A percentile compares a stretch with the other conserved stretches of the same genome.
Conservation (phyloP, 2,329 filamentous ascomycete genomes). For the Cladophialophora carrionii region DNA sequence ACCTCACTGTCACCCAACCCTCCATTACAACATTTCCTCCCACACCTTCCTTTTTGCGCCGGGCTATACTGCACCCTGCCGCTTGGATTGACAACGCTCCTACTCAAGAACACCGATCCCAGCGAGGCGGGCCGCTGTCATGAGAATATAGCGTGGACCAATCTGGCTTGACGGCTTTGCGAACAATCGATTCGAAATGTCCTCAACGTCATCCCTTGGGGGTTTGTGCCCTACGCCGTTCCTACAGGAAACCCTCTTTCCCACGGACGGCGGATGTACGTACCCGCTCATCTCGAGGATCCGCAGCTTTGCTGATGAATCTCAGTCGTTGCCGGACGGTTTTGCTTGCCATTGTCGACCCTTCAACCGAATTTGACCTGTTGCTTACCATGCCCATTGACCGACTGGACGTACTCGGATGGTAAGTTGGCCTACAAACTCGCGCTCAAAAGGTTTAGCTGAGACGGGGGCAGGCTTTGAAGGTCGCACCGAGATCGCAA, state of each 20-base stretch:
- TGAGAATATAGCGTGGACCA: constrained; percentile 28
- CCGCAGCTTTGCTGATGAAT: constrained; percentile 41
- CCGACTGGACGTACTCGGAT: constrained; percentile 71
- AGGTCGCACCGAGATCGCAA: constrained; percentile 66
- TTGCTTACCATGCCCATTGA: constrained; percentile 87
- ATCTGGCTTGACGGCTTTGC: constrained; percentile 27
- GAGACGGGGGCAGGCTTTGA: constrained; percentile 50
- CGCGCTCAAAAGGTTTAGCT: neutral
- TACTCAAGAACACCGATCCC: constrained; percentile 5
- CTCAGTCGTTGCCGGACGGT: constrained; percentile 63
- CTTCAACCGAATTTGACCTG: constrained; percentile 61
- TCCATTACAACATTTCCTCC: constrained; percentile 17
- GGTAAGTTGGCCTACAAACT: constrained; percentile 45
- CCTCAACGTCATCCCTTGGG: constrained; percentile 26
- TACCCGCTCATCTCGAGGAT: constrained; percentile 33
- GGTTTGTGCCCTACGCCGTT: constrained; percentile 71
- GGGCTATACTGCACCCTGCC: constrained; percentile 9
- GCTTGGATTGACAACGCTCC: constrained; percentile 13
- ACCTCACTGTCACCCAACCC: constrained; percentile 22
- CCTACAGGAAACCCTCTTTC: constrained; percentile 65
- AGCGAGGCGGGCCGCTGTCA: constrained; percentile 21
- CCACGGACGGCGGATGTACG: constrained; percentile 68
- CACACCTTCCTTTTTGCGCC: constrained; percentile 11
- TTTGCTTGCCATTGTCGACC: constrained; percentile 57
- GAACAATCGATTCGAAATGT: constrained; percentile 20